Base-by-base conservation (phyloP, 768 basidiomycete species). In the Phanerochaete sordida region DNA sequence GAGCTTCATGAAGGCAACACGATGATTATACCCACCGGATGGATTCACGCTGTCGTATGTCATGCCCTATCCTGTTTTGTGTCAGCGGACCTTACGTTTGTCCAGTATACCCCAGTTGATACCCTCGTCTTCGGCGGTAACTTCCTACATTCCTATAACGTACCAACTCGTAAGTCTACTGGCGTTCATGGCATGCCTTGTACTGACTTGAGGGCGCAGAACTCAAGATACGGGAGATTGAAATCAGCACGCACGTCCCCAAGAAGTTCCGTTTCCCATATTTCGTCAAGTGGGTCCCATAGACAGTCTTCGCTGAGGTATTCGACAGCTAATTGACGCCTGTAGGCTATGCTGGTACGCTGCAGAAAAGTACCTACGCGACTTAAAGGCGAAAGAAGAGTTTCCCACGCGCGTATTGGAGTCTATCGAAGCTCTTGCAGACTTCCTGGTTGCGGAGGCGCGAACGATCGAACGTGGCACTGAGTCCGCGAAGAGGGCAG, bases 81-180 rank as follows among this genome's bases (percentile, higher is more conserved):
- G n/a, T n/a, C n/a, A n/a, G n/a, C n/a, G n/a, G n/a, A n/a, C n/a
- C n/a, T n/a, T n/a, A n/a, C n/a, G n/a, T n/a, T n/a, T n/a, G n/a
- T n/a, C n/a, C n/a, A 96, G 90, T 87, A 92, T 73, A 98, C 97
- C 0, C 96, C 96, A 0, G 74, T 81, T 31, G 95, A 99, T 70
- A 90, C 95, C 3, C 78, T 99, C 44, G 97, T 99, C 1, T 96
- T 98, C 68, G 96, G 96, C 1, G 96, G 96, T 39, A 99, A 99
- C 73, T 99, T 98, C 71, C 72, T 99, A 52, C 96, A 99, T 74
- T 95, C 94, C 8, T 94, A 90, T 72, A 87, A 93, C 66, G 84
- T 96, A 46, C 79, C 81, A 1, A 93, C 88, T 2, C 95, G 95
- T 95, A 73, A 64, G 91, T 74, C 2, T 60, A 47, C 13, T 35